Evolutionary conservation across 2,329 filamentous ascomycete genomes (phyloP), one percentile per base, ranked within the genome.

Genomic region (Achaetomium macrosporum): DNA sequence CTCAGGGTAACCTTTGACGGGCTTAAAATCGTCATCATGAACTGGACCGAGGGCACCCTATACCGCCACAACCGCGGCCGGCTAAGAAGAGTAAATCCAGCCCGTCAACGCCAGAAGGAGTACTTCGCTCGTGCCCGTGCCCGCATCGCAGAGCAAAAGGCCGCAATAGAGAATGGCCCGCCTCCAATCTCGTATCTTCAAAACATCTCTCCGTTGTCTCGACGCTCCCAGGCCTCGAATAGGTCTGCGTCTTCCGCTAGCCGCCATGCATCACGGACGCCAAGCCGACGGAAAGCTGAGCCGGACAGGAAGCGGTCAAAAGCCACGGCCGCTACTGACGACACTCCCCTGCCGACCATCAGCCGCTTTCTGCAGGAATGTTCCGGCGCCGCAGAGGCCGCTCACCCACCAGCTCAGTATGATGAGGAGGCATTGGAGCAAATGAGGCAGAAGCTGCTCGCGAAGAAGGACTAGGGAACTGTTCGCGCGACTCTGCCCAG

Each of bases 31-130:
- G 6, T 3, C 50, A 53, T 12, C n/a, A 77, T 77, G 75, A 77
- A 77, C 59, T 77, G 74, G 74, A 77, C 73, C 2, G 75, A 75
- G 56, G 73, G 73, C 29, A 72, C 66, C 44, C 66, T 76, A 40
- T 68, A 70, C 39, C 73, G 73, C 54, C 69, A 73, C 60, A 69
- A 67, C 54, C 71, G 66, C 10, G 64, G 63, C 36, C 63, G 61
- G 37, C 62, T 65, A 53, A 65, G 64, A 48, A 71, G 69, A 41
- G 62, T 66, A 6, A 63, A 62, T 39, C 50, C 56, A 17, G 57
- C 66, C 20, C 61, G 68, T 31, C 62, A 65, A n/a, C 68, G 66
- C n/a, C 74, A 76, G 56, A 75, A 71, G 57, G 68, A 74, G 45
- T 71, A 77, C 57, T 76, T 77, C 54, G 74, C 74, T 40, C 73